Base-by-base conservation (phyloP, 768 basidiomycete species). In the Leccinum imitatum region DNA sequence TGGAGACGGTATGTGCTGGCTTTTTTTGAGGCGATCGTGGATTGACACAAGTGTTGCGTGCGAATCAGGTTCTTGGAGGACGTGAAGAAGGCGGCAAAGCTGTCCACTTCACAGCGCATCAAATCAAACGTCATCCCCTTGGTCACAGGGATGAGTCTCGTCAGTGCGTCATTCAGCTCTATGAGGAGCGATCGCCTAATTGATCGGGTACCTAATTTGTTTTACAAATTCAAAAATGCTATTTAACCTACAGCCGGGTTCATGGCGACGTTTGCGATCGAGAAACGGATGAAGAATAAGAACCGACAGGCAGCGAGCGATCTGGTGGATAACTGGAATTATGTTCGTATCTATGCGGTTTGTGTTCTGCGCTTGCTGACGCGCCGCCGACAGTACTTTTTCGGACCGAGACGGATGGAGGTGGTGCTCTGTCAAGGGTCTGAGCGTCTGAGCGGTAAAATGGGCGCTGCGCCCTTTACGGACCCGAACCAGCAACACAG, bases 321-420 rank as follows among this genome's bases (percentile, higher is more conserved):
- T 19, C 56, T 80, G 1, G 67, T 84, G 15, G 78, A 80, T 54
- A 69, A 72, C 56, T 84, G 83, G 83, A 84, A 84, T 59, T 75
- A 80, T 44, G 83, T 83, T 21, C 4, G 70, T 68, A 5, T 35
- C 48, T 23, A 17, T 15, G 3, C n/a, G 10, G 13, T 9, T 1
- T 19, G 25, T 41, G 13, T 8, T 21, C 10, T 3, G 41, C n/a
- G 21, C 31, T 63, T 4, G 31, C 23, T 2, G 25, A 14, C 4
- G 5, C 10, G 37, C 50, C 17, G 1, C 19, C 6, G 19, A 50
- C 50, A 83, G 82, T 73, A 77, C 69, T 83, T 82, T 73, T 83
- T 83, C 58, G 75, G 76, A 47, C 78, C 77, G 13, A 77, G 82
- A 13, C 63, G 68, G 59, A 74, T 83, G 63, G 75, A 81, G n/a